Evolutionary conservation across 495 filamentous ascomycete species (phyloP).

Genomic region (Talaromyces thailandensis): DNA sequence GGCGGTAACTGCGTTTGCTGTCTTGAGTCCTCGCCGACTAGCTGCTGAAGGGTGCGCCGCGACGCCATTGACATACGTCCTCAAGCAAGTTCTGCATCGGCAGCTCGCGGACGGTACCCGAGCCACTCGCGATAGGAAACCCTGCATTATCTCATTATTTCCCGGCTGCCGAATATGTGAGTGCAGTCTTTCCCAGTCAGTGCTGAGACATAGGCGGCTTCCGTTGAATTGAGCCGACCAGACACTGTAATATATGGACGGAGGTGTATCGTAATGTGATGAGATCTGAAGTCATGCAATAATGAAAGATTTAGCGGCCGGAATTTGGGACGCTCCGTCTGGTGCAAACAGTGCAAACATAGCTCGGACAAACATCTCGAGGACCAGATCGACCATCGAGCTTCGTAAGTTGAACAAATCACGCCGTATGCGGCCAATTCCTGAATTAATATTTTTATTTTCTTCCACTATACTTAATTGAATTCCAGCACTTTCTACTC

Average conservation of each 20-base stretch:
- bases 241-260: not conserved
- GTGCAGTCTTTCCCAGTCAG: not conserved
- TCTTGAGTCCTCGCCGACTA: constrained; percentile 38
- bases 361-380: not conserved
- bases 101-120: constrained; percentile 47
- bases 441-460: not conserved
- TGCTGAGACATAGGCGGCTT: not conserved
- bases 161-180: not conserved
- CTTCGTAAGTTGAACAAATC: not conserved
- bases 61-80: constrained; percentile 41
- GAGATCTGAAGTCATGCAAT: not conserved
- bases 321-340: not conserved
- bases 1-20: constrained; percentile 57
- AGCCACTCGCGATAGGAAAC: constrained; percentile 60
- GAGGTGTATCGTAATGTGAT: not conserved
- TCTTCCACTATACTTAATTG: not conserved
- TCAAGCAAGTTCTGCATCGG: constrained; percentile 54
- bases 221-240: not conserved
- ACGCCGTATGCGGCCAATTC: not conserved
- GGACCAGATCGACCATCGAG: not conserved
- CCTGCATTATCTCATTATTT: constrained; percentile 51
- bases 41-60: constrained; percentile 44
- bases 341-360: constrained; percentile 9
- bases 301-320: not conserved
- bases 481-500: not conserved